phyloP scores from a whole-genome alignment of 768 basidiomycete genomes.

The Russula lepida region DNA sequence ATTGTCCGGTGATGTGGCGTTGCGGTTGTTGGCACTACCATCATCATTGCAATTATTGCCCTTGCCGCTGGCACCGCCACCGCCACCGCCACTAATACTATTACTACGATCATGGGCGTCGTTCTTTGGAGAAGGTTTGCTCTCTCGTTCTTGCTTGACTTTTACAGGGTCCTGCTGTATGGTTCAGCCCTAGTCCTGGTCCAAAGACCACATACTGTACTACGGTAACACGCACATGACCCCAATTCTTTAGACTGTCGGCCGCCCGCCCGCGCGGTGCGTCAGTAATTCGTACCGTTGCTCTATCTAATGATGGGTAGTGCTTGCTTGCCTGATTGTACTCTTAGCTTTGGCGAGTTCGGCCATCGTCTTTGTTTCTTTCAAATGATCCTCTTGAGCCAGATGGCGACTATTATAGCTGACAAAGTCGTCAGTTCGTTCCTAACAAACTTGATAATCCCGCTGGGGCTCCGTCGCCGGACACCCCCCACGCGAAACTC shows the following conservation, averaged over 20 bases:
- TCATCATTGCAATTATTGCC: too few species aligned
- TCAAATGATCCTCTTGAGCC: conserved; percentile 28
- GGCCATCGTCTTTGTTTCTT: conserved; percentile 27
- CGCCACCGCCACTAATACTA: neutral
- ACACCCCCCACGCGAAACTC: neutral
- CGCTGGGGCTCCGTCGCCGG: too few species aligned
- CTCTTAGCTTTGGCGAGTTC: conserved; percentile 29
- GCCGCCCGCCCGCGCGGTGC: neutral
- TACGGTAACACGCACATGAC: conserved; percentile 25
- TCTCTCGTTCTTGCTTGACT: conserved; percentile 20
- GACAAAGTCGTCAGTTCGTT: too few species aligned
- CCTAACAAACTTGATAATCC: too few species aligned
- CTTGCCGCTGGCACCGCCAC: neutral
- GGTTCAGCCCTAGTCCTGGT: neutral
- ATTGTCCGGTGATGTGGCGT: neutral
- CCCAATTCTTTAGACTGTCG: conserved; percentile 28
- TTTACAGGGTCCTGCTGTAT: conserved; percentile 27
- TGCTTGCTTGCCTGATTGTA: conserved; percentile 27
- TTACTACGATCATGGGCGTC: neutral
- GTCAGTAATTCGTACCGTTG: neutral
- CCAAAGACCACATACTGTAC: neutral
- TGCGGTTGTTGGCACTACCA: neutral
- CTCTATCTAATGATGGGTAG: neutral
- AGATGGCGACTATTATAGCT: conserved; percentile 29
- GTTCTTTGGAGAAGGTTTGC: neutral